Evolutionary conservation across 306 rosid species (phyloP).

Genomic region (Neltuma alba): DNA sequence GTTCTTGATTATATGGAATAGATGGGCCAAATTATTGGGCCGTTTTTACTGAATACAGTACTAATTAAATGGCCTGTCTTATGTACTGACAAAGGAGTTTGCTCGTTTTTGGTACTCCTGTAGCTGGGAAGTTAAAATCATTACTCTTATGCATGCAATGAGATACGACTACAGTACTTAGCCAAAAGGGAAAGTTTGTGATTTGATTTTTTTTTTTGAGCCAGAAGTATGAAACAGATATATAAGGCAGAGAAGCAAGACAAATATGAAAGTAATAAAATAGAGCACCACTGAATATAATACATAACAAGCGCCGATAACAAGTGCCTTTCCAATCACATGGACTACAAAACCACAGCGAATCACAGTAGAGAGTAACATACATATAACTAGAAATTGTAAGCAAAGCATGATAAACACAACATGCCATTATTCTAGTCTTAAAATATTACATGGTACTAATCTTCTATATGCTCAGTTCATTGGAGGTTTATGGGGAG

Average conservation of each 20-base stretch:
- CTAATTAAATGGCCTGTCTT: not conserved
- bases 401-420: not conserved
- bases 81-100: not conserved
- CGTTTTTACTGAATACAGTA: too few relatives aligned
- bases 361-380: not conserved
- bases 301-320: not conserved
- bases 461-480: not conserved
- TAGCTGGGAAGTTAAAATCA: not conserved
- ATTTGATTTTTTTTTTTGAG: not conserved
- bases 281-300: not conserved
- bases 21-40: not conserved
- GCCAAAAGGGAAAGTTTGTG: not conserved
- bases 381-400: not conserved
- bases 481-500: slow-evolving; percentile 9
- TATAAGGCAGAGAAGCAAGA: not conserved
- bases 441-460: not conserved
- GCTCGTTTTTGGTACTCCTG: not conserved
- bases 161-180: not conserved
- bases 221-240: not conserved
- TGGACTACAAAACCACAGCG: not conserved
- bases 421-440: not conserved
- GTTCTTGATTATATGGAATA: not conserved
- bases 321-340: not conserved
- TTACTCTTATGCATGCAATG: not conserved
- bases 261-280: not conserved